A percentile compares a stretch with the other conserved stretches of the same genome.
phyloP scores from a whole-genome alignment of 1,284 basidiomycete species.

The Singerocomus rubriflavus region DNA sequence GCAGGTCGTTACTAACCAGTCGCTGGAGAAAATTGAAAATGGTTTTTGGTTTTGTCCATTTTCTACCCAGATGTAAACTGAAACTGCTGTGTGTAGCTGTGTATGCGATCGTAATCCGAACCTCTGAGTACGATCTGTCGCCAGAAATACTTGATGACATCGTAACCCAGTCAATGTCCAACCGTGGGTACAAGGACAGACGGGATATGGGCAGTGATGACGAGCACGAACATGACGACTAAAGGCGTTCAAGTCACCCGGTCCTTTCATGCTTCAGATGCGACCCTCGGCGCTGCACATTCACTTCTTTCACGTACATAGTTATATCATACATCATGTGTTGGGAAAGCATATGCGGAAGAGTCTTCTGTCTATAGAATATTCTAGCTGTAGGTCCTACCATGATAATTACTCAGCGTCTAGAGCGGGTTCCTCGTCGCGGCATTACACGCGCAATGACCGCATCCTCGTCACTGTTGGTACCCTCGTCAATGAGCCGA shows the following conservation, averaged over 20 bases:
- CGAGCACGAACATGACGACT: slow-evolving; percentile 30
- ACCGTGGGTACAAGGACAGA: slow-evolving; percentile 24
- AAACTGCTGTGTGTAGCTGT: slow-evolving; percentile 44
- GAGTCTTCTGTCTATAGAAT: background rate
- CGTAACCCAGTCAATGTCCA: slow-evolving; percentile 48
- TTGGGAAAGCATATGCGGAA: background rate
- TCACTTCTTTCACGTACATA: background rate
- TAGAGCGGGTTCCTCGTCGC: slow-evolving; percentile 19
- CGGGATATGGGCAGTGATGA: slow-evolving; percentile 24
- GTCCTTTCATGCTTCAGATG: background rate
- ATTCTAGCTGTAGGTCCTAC: background rate
- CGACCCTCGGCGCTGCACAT: background rate
- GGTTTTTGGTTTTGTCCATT: slow-evolving; percentile 44
- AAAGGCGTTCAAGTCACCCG: slow-evolving; percentile 6
- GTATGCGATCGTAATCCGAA: slow-evolving; percentile 66
- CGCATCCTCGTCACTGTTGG: slow-evolving; percentile 1
- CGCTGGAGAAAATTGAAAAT: slow-evolving; percentile 91
- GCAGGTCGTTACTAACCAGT: slow-evolving; percentile 81
- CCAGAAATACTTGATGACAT: slow-evolving; percentile 66
- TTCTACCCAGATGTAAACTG: background rate
- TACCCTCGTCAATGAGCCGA: slow-evolving; percentile 4
- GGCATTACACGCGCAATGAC: slow-evolving; percentile 2
- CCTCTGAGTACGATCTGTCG: slow-evolving; percentile 67
- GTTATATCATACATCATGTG: slow-evolving; percentile 2
- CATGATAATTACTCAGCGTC: slow-evolving; percentile 7